Percentiles rank a stretch among this genome's conserved stretches.
Evolutionary conservation across 176 grass and related monocot genomes (phyloP).

Genomic region (Ensete glaucum): DNA sequence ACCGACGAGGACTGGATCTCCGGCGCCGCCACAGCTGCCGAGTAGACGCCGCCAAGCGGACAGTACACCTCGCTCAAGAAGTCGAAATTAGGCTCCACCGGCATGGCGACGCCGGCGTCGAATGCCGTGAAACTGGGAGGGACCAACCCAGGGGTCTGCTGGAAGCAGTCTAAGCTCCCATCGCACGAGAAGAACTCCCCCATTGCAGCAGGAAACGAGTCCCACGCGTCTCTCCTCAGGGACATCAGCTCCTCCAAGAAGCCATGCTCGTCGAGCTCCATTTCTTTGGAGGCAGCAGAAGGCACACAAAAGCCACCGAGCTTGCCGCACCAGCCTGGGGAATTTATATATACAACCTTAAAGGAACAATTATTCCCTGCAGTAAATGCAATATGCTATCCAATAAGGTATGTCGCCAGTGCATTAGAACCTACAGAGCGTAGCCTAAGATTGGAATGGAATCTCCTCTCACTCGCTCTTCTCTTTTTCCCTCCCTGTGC

Average conservation of each 20-base stretch:
- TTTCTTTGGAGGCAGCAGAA: neutral
- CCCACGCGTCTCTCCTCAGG: conserved; percentile 60
- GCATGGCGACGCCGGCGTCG: neutral
- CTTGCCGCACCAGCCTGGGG: conserved; percentile 28
- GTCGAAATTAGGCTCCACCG: conserved; percentile 41
- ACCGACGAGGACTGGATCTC: conserved; percentile 25
- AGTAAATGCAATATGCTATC: conserved; percentile 30
- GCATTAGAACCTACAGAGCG: neutral
- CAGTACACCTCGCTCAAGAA: conserved; percentile 66
- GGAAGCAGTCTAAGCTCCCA: conserved; percentile 60
- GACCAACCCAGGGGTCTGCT: conserved; percentile 36
- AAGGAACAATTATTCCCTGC: conserved; percentile 66
- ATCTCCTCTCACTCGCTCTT: conserved; percentile 4
- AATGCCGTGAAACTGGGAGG: conserved; percentile 57
- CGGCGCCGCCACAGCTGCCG: conserved; percentile 10
- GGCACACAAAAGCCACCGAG: conserved; percentile 4
- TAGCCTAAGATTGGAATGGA: conserved; percentile 24
- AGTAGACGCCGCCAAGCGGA: conserved; percentile 4
- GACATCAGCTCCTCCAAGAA: conserved; percentile 90
- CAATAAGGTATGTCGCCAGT: conserved; percentile 14
- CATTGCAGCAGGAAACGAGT: conserved; percentile 35
- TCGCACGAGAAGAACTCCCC: conserved; percentile 67
- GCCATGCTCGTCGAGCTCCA: conserved; percentile 86
- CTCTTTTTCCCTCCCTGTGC: neutral
- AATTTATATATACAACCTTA: conserved; percentile 12